These are phyloP conservation scores for Leishmania martiniquensis DNA, from an alignment of 208 protist genomes.

Conservation along the genomic window DNA sequence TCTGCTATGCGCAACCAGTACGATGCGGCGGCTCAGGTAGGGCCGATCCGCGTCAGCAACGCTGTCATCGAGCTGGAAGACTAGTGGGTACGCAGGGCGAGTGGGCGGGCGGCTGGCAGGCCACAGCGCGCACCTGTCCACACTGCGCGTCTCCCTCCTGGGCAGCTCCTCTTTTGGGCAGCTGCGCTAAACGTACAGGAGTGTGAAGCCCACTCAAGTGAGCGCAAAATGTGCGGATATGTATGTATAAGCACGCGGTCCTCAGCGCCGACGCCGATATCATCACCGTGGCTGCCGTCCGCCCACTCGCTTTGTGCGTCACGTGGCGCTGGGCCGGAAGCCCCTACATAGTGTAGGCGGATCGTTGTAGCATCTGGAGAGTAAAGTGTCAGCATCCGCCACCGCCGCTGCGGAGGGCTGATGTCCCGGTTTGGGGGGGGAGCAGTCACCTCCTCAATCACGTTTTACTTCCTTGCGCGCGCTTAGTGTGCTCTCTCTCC, in stretches of 20 bases:
- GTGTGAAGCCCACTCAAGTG: background rate
- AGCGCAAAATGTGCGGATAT: background rate
- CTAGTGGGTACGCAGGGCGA: conserved; percentile 19
- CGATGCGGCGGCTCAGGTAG: background rate
- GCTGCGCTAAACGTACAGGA: background rate
- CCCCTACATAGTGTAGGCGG: background rate
- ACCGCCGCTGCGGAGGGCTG: background rate
- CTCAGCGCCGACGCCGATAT: background rate
- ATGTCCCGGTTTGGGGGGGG: background rate
- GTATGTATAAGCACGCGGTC: background rate
- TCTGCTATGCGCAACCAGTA: conserved; percentile 17
- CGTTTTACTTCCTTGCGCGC: background rate
- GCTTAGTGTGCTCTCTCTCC: background rate
- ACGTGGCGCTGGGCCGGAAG: background rate
- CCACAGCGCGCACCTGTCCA: background rate
- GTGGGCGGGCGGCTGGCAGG: too few species aligned
- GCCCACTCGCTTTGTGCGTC: background rate
- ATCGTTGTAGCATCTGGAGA: background rate
- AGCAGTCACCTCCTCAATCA: too few species aligned
- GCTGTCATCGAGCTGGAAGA: conserved; percentile 87
- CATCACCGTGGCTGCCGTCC: background rate
- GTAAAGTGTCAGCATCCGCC: background rate
- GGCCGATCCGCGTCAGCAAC: conserved; percentile 31
- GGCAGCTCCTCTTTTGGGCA: background rate
- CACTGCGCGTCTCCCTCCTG: background rate